Evolutionary conservation across 495 filamentous ascomycete genomes (phyloP), one percentile per base, ranked within the genome.

Genomic region (Penicillium cosmopolitanum): DNA sequence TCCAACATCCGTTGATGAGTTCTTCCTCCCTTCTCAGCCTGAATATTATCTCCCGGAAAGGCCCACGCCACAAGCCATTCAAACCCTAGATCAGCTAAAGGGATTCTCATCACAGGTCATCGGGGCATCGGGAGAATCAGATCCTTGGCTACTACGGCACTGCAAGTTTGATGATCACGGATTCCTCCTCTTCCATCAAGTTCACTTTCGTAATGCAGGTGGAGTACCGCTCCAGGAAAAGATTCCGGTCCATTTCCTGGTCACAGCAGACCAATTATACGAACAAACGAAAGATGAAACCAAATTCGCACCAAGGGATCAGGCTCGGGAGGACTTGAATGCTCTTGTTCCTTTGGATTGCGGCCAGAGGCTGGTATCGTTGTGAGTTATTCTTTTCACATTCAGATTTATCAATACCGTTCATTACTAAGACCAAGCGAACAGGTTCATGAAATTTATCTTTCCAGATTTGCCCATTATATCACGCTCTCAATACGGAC

Each of bases 201-300:
- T 58, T 28, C 58, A 65, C 38, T 61, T 65, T 47, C 62, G 62
- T n/a, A 65, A 65, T 43, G 62, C 53, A 0, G 62, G 62, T 5
- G 62, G 62, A 7, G 62, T 65, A 16, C 62, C 62, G 1, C 50
- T 61, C 4, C 58, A 65, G 13, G 62, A 54, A 10, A 36, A 55
- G 50, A 50, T 65, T 4, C 62, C 62, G 13, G 62, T 65, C n/a
- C 62, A 65, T 56, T 65, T 65, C 31, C 51, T 65, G 15, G 58
- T 65, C 6, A 51, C 62, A 35, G 54, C 50, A 18, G 58, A 65
- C n/a, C 12, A 53, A 18, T 34, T 65, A 8, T 57, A 53, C 28
- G 51, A 57, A 6, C 21, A 51, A 21, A 21, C 54, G 33, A 65
- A 61, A 42, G 50, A 61, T 10, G 33, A 48, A 23, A 65, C 62